Conservation (phyloP, 805 yeast species). For the Metschnikowia similis region DNA sequence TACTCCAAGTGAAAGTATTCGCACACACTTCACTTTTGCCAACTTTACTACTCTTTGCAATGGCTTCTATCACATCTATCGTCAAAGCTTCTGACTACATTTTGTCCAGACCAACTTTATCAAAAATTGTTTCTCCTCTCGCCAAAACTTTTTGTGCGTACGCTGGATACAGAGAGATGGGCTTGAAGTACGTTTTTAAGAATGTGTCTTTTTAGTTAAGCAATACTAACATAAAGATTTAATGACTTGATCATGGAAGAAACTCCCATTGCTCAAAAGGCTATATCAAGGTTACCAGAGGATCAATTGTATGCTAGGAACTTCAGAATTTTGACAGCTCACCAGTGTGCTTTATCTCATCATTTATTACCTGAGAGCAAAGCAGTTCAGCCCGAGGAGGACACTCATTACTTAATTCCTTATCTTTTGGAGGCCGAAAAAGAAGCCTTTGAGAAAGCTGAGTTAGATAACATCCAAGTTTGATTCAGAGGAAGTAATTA, state of each 20-base stretch:
- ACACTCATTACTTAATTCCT: conserved; percentile 78
- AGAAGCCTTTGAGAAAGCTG: conserved; percentile 82
- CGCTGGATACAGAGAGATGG: conserved; percentile 93
- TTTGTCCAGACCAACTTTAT: conserved; percentile 72
- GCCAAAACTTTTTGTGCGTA: conserved; percentile 68
- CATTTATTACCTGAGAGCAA: conserved; percentile 79
- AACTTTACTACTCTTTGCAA: conserved; percentile 17
- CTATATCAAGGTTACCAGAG: conserved; percentile 80
- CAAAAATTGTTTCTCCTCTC: conserved; percentile 72
- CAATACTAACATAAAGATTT: conserved; percentile 41
- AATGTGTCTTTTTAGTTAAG: not conserved
- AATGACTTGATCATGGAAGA: conserved; percentile 90
- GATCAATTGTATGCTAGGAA: conserved; percentile 85
- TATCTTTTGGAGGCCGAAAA: conserved; percentile 92
- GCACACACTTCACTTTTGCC: conserved; percentile 1
- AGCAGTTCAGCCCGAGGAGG: conserved; percentile 76
- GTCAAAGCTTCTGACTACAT: conserved; percentile 75
- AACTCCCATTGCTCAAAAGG: conserved; percentile 79
- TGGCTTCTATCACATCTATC: conserved; percentile 64
- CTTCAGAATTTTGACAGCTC: conserved; percentile 88
- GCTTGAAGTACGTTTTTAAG: conserved; percentile 51
- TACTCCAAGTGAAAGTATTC: conserved; percentile 5
- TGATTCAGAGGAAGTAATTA: conserved; percentile 4
- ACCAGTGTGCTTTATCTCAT: conserved; percentile 80
- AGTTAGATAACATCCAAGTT: conserved; percentile 70